Conservation (phyloP, 2,329 filamentous ascomycete genomes). For the Phialophora tarda region DNA sequence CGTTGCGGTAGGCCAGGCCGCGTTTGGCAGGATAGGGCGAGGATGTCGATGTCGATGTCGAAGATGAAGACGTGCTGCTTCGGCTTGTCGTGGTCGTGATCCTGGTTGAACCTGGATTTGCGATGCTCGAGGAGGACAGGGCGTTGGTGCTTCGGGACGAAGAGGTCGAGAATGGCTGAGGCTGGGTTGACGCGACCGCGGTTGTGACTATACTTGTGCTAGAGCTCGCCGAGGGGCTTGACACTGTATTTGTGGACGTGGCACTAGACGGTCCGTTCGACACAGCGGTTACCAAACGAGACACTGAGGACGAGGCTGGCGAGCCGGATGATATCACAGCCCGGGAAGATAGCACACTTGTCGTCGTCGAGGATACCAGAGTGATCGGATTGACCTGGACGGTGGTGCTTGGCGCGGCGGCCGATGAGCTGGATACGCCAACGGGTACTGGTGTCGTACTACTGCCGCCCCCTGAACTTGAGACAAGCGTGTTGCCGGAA, state of each 20-base stretch:
- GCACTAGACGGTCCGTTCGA: neutral
- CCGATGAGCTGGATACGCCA: neutral
- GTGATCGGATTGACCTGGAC: neutral
- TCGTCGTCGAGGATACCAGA: neutral
- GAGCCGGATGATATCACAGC: neutral
- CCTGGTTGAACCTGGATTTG: neutral
- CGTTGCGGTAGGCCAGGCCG: constrained; percentile 50
- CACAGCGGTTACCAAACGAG: neutral
- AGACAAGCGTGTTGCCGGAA: neutral
- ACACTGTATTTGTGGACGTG: neutral
- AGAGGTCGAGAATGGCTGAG: neutral
- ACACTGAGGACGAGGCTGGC: neutral
- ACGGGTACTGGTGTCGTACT: neutral
- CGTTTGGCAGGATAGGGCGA: constrained; percentile 39
- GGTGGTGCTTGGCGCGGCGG: neutral
- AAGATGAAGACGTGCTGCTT: constrained; percentile 11
- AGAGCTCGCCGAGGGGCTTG: neutral
- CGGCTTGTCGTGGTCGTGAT: constrained; percentile 11
- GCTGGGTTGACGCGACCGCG: neutral
- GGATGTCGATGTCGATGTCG: neutral
- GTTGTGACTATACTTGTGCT: neutral
- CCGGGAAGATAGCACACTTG: neutral
- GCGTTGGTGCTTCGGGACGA: neutral
- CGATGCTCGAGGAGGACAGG: neutral
- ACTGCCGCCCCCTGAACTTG: neutral